phyloP scores from a whole-genome alignment of 2,329 filamentous ascomycete species.

The Sclerotinia trifoliorum region DNA sequence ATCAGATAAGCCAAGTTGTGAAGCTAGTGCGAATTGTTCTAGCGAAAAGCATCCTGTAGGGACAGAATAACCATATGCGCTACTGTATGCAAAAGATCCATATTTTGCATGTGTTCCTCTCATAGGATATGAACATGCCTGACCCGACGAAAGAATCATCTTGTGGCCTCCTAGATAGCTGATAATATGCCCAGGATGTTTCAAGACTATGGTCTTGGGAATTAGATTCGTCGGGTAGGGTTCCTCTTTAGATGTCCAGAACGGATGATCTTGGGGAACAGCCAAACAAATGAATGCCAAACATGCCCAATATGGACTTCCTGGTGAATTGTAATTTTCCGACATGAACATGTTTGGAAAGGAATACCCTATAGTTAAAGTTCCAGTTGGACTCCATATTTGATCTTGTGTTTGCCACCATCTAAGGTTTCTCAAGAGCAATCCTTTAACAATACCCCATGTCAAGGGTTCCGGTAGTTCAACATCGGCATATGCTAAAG shows the following conservation, averaged over 20 bases:
- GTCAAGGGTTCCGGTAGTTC: slow-evolving; percentile 69
- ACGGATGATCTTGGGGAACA: slow-evolving; percentile 66
- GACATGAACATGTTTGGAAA: slow-evolving; percentile 80
- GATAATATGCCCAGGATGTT: slow-evolving; percentile 71
- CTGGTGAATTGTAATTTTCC: slow-evolving; percentile 81
- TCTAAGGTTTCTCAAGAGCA: slow-evolving; percentile 69
- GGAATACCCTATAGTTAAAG: slow-evolving; percentile 70
- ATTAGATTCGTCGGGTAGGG: slow-evolving; percentile 54
- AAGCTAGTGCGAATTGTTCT: slow-evolving; percentile 74
- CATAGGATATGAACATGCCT: slow-evolving; percentile 80
- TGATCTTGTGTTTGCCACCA: slow-evolving; percentile 77
- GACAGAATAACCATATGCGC: slow-evolving; percentile 73
- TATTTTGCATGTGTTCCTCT: slow-evolving; percentile 82
- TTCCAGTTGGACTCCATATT: slow-evolving; percentile 74
- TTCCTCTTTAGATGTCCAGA: slow-evolving; percentile 71
- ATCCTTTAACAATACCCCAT: slow-evolving; percentile 77
- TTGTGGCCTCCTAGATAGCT: slow-evolving; percentile 70
- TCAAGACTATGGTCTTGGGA: slow-evolving; percentile 58
- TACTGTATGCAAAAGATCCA: slow-evolving; percentile 74
- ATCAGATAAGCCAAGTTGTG: slow-evolving; percentile 72
- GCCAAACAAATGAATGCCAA: slow-evolving; percentile 73
- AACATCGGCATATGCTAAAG: slow-evolving; percentile 71
- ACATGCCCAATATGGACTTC: slow-evolving; percentile 73
- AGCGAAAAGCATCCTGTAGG: slow-evolving; percentile 73
- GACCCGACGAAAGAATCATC: slow-evolving; percentile 72